Evolutionary conservation across 1,284 basidiomycete genomes (phyloP).

Genomic region (Leccinum brunneo-olivaceum): DNA sequence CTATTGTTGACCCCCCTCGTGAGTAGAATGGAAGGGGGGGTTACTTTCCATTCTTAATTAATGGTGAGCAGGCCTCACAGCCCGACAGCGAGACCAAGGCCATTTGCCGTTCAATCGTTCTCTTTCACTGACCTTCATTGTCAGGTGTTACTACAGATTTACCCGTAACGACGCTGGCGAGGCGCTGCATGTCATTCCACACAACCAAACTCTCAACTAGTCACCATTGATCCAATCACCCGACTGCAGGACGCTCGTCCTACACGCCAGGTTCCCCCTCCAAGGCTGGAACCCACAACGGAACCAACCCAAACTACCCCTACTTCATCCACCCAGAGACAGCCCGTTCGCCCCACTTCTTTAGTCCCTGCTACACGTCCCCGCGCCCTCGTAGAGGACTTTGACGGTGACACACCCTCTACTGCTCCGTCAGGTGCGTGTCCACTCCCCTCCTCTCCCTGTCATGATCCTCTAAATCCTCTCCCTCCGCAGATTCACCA

Average conservation of each 20-base stretch:
- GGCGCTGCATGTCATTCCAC: slow-evolving; percentile 29
- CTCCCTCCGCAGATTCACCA: slow-evolving; percentile 36
- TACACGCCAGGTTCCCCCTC: slow-evolving; percentile 35
- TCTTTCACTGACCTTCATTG: slow-evolving; percentile 19
- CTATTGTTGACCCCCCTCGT: slow-evolving; percentile 9
- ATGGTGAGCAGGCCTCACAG: slow-evolving; percentile 24
- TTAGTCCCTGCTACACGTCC: slow-evolving; percentile 59
- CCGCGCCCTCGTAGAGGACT: slow-evolving; percentile 57
- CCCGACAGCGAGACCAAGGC: slow-evolving; percentile 25
- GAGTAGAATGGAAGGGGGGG: slow-evolving; percentile 25
- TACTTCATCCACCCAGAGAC: slow-evolving; percentile 24
- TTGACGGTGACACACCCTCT: slow-evolving; percentile 32
- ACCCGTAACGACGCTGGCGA: slow-evolving; percentile 17
- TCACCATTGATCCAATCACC: slow-evolving; percentile 67
- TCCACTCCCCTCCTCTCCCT: background rate
- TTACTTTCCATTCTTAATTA: slow-evolving; percentile 24
- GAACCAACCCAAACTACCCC: slow-evolving; percentile 27
- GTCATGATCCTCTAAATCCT: slow-evolving; percentile 4
- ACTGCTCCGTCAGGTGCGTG: slow-evolving; percentile 25
- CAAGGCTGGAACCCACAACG: slow-evolving; percentile 42
- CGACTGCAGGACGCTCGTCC: slow-evolving; percentile 52
- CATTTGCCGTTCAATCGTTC: slow-evolving; percentile 11
- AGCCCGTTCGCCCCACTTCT: slow-evolving; percentile 26
- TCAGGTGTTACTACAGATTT: slow-evolving; percentile 14
- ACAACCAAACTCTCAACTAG: slow-evolving; percentile 25